Evolutionary conservation across 768 basidiomycete genomes (phyloP).

Genomic region (Podaxis sp.): DNA sequence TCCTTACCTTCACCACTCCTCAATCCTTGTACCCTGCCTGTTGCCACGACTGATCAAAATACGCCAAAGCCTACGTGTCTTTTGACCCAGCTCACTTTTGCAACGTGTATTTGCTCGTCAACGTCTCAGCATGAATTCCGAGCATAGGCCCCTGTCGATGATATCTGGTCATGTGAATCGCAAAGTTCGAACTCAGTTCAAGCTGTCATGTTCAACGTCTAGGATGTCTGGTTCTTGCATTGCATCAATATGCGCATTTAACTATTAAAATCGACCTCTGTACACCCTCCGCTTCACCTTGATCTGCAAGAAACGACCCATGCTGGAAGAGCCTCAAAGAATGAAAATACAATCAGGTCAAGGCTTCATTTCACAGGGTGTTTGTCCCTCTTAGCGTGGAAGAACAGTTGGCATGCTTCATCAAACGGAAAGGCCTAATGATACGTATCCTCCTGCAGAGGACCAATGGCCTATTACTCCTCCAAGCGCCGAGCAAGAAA

Average conservation of each 20-base stretch:
- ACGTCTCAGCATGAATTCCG: background rate
- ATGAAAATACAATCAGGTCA: no score
- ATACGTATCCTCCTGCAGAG: no score
- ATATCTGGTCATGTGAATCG: background rate
- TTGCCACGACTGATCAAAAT: background rate
- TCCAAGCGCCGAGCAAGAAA: no score
- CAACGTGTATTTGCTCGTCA: background rate
- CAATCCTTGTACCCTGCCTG: background rate
- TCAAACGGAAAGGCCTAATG: no score
- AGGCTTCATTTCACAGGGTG: no score
- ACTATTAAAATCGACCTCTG: background rate
- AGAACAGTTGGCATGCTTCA: no score
- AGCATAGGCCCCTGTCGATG: background rate
- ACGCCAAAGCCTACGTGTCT: background rate
- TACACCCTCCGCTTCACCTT: background rate
- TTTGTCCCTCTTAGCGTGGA: no score
- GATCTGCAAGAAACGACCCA: background rate
- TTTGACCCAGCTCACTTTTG: background rate
- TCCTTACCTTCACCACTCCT: background rate
- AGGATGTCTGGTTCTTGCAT: background rate
- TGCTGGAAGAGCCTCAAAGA: background rate
- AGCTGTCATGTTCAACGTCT: no score
- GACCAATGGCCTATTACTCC: no score
- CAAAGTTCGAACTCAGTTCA: no score
- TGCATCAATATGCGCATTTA: background rate